Conservation (phyloP, 495 filamentous ascomycete species). For the Penicillium soppii region DNA sequence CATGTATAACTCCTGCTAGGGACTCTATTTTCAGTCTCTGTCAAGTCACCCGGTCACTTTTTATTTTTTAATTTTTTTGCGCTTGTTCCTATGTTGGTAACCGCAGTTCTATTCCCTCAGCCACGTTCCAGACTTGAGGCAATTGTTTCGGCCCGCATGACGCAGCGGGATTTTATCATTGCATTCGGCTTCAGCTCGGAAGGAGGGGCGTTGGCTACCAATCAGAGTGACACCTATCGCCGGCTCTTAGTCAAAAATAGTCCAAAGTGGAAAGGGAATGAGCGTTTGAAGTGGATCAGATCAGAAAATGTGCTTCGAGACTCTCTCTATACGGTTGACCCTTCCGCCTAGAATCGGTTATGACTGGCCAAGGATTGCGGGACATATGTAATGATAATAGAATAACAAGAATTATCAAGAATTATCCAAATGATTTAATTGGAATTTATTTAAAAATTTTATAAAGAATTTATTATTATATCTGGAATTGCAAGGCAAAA, state of each 20-base stretch:
- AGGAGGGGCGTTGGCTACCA: slow-evolving; percentile 21
- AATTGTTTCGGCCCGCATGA: slow-evolving; percentile 36
- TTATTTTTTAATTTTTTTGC: too few species aligned
- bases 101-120: slow-evolving; percentile 1
- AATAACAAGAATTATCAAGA: too few species aligned
- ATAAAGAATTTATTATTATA: not conserved
- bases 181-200: slow-evolving; percentile 21
- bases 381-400: slow-evolving; percentile 10
- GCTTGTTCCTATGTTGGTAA: slow-evolving; percentile 9
- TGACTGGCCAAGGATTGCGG: slow-evolving; percentile 13
- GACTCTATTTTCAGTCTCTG: slow-evolving; percentile 1
- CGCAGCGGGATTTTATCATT: slow-evolving; percentile 29
- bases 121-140: slow-evolving; percentile 21
- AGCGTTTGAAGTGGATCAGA: slow-evolving; percentile 13
- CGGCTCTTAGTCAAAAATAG: slow-evolving; percentile 29
- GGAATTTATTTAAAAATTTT: not conserved
- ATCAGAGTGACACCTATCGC: slow-evolving; percentile 17
- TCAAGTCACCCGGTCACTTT: slow-evolving; percentile 1
- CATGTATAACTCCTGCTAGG: too few species aligned
- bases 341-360: slow-evolving; percentile 23
- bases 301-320: slow-evolving; percentile 22
- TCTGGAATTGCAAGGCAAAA: not conserved
- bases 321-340: slow-evolving; percentile 10
- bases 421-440: not conserved
- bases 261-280: slow-evolving; percentile 15